Evolutionary conservation across 179 eudicot genomes (phyloP), one percentile per base, ranked within the genome.

Genomic region (Nepenthes alata): DNA sequence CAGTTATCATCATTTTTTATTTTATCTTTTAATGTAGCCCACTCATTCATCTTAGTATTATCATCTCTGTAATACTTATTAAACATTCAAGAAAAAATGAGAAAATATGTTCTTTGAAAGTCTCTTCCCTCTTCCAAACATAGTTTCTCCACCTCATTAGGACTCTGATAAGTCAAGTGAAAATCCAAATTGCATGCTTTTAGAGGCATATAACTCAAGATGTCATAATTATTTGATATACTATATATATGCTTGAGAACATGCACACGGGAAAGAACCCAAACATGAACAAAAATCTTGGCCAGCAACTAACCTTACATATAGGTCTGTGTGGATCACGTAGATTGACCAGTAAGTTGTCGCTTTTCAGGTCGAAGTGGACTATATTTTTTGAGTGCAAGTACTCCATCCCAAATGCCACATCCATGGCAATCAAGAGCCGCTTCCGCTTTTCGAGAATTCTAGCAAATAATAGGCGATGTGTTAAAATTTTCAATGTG

Each of bases 401-500:
- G 75, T 91, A 91, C 68, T 91, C 97, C 97, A 91, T 91, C 59
- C 97, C 97, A 64, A 91, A 91, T 53, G 97, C 97, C 51, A 84
- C 94, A 58, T 91, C 97, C 96, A 88, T 88, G 64, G 87, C 88
- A 80, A 91, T 85, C 73, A 91, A 60, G 12, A 88, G 79, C 54
- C 88, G 85, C 75, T 91, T 91, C 57, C 94, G 83, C 70, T 82
- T 85, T 74, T 85, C 96, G 52, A 88, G 89, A 68, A 63, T 79
- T 81, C 96, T 91, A 67, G 51, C 25, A 25, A 44, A 57, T 11
- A 57, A 73, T 51, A 60, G 63, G 6, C 35, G 10, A 9, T 53
- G 59, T 55, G 57, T 67, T 61, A 74, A 36, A 25, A 61, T 8
- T 34, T 51, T 58, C 11, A 54, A 59, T 57, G 45, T 13, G 45